Evolutionary conservation across 371 early-diverging fungal genomes (phyloP).

Genomic region (Mortierella sp.): DNA sequence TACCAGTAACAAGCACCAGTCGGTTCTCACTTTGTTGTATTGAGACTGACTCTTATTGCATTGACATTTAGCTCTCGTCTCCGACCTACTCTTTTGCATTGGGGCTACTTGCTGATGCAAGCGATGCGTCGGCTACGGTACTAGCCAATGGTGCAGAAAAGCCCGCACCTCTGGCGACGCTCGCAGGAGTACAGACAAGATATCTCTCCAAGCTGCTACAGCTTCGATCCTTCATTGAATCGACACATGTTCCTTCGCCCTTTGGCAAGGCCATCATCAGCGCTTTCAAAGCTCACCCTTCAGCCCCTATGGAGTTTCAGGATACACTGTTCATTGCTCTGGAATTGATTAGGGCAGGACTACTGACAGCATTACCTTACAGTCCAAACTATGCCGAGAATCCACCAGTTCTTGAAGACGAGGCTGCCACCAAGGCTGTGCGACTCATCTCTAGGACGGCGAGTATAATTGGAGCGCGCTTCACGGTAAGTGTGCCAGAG

Average conservation of each 20-base stretch:
- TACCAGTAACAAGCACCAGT: too few species aligned
- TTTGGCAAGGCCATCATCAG: constrained; percentile 43
- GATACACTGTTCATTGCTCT: constrained; percentile 69
- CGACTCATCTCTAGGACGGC: constrained; percentile 23
- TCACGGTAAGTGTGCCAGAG: constrained; percentile 47
- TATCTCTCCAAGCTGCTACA: constrained; percentile 39
- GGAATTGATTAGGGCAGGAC: constrained; percentile 68
- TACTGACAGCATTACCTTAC: constrained; percentile 63
- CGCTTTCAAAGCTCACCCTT: constrained; percentile 27
- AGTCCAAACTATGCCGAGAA: constrained; percentile 60
- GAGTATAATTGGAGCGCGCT: constrained; percentile 36
- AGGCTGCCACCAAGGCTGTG: constrained; percentile 54
- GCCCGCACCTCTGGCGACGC: constrained; percentile 16
- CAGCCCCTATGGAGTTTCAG: constrained; percentile 47
- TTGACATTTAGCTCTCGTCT: background rate
- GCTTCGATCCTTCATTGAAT: constrained; percentile 39
- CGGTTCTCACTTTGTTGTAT: background rate
- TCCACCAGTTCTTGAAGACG: constrained; percentile 47
- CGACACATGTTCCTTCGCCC: constrained; percentile 21
- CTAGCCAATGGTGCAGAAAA: constrained; percentile 13
- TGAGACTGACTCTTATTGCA: background rate
- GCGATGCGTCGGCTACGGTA: constrained; percentile 40
- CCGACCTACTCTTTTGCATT: constrained; percentile 25
- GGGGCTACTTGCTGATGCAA: constrained; percentile 25
- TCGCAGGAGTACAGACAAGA: constrained; percentile 37